Conservation (phyloP, 148 eudicot genomes). For the Chenopodium album region DNA sequence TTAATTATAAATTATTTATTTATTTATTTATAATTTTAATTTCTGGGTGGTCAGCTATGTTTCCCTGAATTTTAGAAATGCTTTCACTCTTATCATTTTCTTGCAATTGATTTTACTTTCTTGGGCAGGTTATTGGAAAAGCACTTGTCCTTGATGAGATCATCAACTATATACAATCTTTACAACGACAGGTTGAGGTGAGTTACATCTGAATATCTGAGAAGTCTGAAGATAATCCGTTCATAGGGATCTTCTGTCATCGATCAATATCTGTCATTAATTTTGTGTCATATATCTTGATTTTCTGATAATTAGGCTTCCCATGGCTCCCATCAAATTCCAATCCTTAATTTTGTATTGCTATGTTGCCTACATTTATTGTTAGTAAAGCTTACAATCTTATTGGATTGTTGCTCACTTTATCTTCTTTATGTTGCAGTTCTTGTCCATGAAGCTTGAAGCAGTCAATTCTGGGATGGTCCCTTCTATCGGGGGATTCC, state of each 20-base stretch:
- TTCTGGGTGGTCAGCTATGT: conserved; percentile 2
- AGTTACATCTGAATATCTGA: not conserved
- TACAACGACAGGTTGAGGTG: conserved; percentile 90
- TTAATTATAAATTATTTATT: too few relatives aligned
- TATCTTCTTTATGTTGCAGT: conserved; percentile 41
- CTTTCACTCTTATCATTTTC: not conserved
- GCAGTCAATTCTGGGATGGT: conserved; percentile 68
- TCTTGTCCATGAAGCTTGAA: conserved; percentile 92
- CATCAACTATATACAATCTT: conserved; percentile 77
- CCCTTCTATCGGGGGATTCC: conserved; percentile 49
- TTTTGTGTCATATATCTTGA: not conserved
- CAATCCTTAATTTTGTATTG: not conserved
- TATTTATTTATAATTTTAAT: not conserved
- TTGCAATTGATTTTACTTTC: not conserved
- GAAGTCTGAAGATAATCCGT: not conserved
- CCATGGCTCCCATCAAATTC: not conserved
- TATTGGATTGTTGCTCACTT: not conserved
- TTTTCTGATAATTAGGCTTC: not conserved
- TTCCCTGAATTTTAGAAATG: not conserved
- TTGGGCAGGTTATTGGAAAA: conserved; percentile 71
- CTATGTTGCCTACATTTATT: not conserved
- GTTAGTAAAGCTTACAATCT: not conserved
- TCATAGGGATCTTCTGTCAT: not conserved
- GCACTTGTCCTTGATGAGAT: conserved; percentile 91
- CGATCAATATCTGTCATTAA: not conserved